Evolutionary conservation across 2,329 filamentous ascomycete genomes (phyloP), one percentile per base, ranked within the genome.

Genomic region (Rasamsonia emersonii): DNA sequence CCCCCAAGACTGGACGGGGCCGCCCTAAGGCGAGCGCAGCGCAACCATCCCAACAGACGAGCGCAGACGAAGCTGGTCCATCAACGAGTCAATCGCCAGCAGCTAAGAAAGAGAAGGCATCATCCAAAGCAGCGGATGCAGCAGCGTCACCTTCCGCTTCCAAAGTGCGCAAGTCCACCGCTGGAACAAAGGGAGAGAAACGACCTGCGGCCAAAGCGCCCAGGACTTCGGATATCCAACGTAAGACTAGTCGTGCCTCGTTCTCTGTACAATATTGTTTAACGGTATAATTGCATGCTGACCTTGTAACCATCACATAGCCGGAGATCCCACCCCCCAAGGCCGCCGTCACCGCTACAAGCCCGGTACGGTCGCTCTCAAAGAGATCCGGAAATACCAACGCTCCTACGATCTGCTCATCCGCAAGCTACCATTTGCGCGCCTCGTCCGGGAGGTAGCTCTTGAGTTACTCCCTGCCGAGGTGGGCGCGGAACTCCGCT

Each of bases 321-420:
- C 82, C 47, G 82, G 82, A 38, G 82, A 86, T 47, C 82, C 82
- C 18, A 63, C 83, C 27, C 81, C 82, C 1, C 65, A 71, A 37
- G 70, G 70, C 43, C 75, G 70, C 43, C 49, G 49, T 18, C 72
- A 72, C 42, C 73, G 82, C 44, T 86, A 85, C 53, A 73, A 68
- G 35, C 82, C 82, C 1, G 86, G 86, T 52, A 95, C 88, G 25
- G 72, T 85, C 45, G 89, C 91, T 33, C 72, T 96, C 34, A 81
- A 82, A 61, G 89, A 96, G 66, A 96, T 96, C 59, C 74, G 88
- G 57, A 77, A 76, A 50, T 93, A 93, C 59, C 91, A 96, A 64
- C 82, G 79, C 61, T 83, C 77, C 41, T 93, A 86, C 38, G 88
- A 96, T 51, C 75, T 96, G 18, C 67, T 96, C 30, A 73, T 96